These are phyloP conservation scores for Phytophthora megakarya DNA, from an alignment of 352 stramenopile genomes.

Conservation along the genomic window DNA sequence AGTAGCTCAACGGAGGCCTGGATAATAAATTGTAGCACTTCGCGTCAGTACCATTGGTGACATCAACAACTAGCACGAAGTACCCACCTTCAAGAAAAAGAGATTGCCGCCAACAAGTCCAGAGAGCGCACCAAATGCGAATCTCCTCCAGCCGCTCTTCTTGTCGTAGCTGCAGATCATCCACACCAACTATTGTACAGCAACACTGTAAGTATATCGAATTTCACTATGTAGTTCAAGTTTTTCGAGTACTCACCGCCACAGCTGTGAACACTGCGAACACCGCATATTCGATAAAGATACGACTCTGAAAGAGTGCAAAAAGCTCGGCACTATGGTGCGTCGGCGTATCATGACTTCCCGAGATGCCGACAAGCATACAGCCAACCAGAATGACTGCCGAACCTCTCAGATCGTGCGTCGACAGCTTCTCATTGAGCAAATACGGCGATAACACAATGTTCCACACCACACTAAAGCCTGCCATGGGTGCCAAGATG, in stretches of 20 bases:
- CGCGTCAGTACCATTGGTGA: neutral
- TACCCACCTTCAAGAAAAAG: slow-evolving; percentile 84
- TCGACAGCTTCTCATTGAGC: slow-evolving; percentile 78
- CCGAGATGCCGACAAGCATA: slow-evolving; percentile 75
- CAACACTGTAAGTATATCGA: no score
- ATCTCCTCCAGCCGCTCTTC: slow-evolving; percentile 73
- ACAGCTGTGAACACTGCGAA: slow-evolving; percentile 42
- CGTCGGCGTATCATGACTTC: slow-evolving; percentile 79
- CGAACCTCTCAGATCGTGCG: slow-evolving; percentile 72
- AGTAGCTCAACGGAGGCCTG: slow-evolving; percentile 85
- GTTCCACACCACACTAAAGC: slow-evolving; percentile 90
- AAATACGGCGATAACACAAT: slow-evolving; percentile 85
- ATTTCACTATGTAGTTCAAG: no score
- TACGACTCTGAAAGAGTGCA: slow-evolving; percentile 66
- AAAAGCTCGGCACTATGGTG: slow-evolving; percentile 82
- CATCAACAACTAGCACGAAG: neutral
- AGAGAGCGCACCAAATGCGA: slow-evolving; percentile 81
- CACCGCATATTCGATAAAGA: slow-evolving; percentile 78
- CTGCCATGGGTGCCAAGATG: slow-evolving; percentile 85
- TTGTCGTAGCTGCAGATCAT: slow-evolving; percentile 70
- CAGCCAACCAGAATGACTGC: slow-evolving; percentile 80
- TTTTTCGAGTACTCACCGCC: slow-evolving; percentile 43
- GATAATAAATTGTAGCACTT: slow-evolving; percentile 1
- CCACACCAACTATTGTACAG: slow-evolving; percentile 60
- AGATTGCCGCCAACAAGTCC: slow-evolving; percentile 85